Conservation (phyloP, 441 rosid genomes). For the Arabidopsis hybrid region DNA sequence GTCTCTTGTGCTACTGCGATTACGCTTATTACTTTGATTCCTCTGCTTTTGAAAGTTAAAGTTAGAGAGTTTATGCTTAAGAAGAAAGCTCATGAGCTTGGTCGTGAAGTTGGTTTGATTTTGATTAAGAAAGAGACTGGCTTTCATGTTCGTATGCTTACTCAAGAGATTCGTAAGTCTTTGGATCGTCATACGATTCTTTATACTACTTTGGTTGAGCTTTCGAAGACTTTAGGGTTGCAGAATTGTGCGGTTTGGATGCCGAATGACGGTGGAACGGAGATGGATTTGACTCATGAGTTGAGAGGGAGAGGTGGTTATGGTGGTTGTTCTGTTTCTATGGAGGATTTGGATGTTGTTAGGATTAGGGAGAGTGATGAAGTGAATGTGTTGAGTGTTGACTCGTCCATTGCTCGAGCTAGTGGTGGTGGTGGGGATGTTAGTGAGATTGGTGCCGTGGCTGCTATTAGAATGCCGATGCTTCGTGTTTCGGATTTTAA, state of each 20-base stretch:
- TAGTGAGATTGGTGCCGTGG: conserved; percentile 71
- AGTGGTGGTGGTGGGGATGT: conserved; percentile 55
- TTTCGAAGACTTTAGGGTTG: conserved; percentile 82
- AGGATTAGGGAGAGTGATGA: conserved; percentile 65
- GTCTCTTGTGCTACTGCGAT: conserved; percentile 97
- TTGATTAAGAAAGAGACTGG: conserved; percentile 91
- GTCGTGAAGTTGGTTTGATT: conserved; percentile 87
- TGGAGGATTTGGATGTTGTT: conserved; percentile 73
- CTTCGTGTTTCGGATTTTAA: conserved; percentile 84
- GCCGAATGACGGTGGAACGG: conserved; percentile 68
- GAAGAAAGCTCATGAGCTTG: conserved; percentile 92
- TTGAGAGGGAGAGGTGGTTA: conserved; percentile 52
- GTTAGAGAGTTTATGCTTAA: conserved; percentile 92
- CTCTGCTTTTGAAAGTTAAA: conserved; percentile 92
- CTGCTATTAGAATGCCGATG: conserved; percentile 98
- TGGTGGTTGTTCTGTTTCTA: conserved; percentile 56
- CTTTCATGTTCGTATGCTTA: conserved; percentile 91
- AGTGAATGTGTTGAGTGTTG: conserved; percentile 65
- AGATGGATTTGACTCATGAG: conserved; percentile 81
- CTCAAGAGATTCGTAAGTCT: conserved; percentile 92
- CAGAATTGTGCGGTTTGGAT: conserved; percentile 98
- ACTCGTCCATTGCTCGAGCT: conserved; percentile 68
- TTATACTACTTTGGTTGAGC: conserved; percentile 88
- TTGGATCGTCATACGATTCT: conserved; percentile 88
- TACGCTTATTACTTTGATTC: conserved; percentile 86